Percentiles rank a stretch among this genome's conserved stretches.
These are phyloP conservation scores for Teunomyces cretensis DNA, from an alignment of 805 yeast genomes.

Conservation along the genomic window DNA sequence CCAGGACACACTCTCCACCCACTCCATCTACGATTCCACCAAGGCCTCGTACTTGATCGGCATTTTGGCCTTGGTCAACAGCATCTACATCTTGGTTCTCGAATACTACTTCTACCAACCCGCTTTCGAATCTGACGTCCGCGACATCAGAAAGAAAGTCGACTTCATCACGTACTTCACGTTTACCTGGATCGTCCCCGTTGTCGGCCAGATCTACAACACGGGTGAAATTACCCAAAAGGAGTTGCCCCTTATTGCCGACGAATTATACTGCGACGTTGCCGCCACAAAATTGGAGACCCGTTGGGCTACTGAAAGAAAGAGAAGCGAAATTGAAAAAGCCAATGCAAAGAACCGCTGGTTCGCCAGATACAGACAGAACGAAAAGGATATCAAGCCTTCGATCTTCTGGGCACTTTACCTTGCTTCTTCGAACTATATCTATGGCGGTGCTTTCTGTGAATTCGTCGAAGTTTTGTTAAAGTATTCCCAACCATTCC, in stretches of 20 bases:
- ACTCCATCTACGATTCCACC: constrained; percentile 13
- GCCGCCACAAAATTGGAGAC: constrained; percentile 19
- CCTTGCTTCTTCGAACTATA: constrained; percentile 13
- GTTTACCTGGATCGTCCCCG: constrained; percentile 28
- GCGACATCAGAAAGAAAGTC: constrained; percentile 10
- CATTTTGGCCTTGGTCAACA: constrained; percentile 10
- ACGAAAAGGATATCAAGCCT: constrained; percentile 15
- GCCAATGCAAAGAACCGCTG: not conserved
- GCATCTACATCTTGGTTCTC: constrained; percentile 13
- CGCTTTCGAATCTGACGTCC: constrained; percentile 22
- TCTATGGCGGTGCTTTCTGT: constrained; percentile 12
- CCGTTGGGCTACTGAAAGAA: constrained; percentile 22
- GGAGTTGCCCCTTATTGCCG: constrained; percentile 14
- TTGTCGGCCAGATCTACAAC: constrained; percentile 22
- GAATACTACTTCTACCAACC: constrained; percentile 22
- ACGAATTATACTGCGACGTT: constrained; percentile 11
- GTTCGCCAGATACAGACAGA: constrained; percentile 3
- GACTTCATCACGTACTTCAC: constrained; percentile 23
- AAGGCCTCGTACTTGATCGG: constrained; percentile 8
- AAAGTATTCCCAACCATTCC: constrained; percentile 27
- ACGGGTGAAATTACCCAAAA: constrained; percentile 20
- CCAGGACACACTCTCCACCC: constrained; percentile 21
- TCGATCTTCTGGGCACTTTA: constrained; percentile 22
- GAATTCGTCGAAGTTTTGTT: constrained; percentile 23
- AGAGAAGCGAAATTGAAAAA: constrained; percentile 8